phyloP scores from a whole-genome alignment of 345 rosid species.

The Capsella bursapastoris region DNA sequence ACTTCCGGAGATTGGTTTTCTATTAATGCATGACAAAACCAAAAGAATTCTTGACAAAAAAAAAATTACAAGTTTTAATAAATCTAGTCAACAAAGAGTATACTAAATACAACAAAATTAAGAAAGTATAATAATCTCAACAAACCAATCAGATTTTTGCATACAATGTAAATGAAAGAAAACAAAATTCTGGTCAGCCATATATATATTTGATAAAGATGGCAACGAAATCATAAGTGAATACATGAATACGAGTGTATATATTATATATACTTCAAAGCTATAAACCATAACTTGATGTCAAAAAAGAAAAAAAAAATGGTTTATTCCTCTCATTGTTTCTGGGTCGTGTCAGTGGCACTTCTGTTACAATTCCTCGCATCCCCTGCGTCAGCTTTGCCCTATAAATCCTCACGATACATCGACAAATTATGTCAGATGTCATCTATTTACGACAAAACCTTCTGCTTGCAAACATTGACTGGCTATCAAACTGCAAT shows the following conservation, averaged over 20 bases:
- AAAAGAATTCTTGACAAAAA: too few species aligned
- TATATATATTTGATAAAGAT: neutral
- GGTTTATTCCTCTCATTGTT: neutral
- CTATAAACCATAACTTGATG: neutral
- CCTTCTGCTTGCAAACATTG: constrained; percentile 1
- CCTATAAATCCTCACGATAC: neutral
- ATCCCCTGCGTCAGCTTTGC: neutral
- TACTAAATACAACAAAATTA: neutral
- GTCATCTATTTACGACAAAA: neutral
- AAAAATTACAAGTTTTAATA: too few species aligned
- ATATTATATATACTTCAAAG: neutral
- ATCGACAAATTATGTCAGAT: neutral
- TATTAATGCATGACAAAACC: too few species aligned
- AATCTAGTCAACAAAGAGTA: too few species aligned
- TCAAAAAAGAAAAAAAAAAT: neutral
- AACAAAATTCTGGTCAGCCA: neutral
- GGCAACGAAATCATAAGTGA: neutral
- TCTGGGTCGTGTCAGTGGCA: neutral
- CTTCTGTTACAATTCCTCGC: neutral
- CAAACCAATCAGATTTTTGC: neutral
- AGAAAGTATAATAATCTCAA: neutral
- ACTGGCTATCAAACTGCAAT: neutral
- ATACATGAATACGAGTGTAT: too few species aligned
- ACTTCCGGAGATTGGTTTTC: too few species aligned
- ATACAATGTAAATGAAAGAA: neutral